Evolutionary conservation across 768 basidiomycete genomes (phyloP), one percentile per base, ranked within the genome.

Genomic region (Dioszegia crocea): DNA sequence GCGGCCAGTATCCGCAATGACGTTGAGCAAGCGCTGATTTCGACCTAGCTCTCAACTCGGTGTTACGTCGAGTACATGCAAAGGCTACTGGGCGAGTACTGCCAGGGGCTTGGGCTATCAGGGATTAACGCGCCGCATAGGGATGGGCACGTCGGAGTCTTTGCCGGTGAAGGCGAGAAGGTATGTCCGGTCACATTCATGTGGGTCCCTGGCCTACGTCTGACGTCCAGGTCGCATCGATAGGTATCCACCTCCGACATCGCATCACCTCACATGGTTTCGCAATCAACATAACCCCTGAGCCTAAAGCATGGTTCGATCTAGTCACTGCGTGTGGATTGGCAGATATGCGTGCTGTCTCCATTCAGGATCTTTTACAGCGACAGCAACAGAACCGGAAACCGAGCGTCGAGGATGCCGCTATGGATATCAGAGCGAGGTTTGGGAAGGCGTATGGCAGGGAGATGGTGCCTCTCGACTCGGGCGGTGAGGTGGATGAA

Each of bases 261-360:
- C 84, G 94, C 43, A 82, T 99, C 56, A 94, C 96, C 43, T 88
- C 86, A 24, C 96, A 99, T 74, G 96, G 96, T 1, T 96, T 99
- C 78, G 84, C 92, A 1, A 79, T 97, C 73, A 99, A 99, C 76
- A 80, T 97, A 59, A 90, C 91, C 0, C 77, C 76, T 27, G 87
- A 96, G 63, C 91, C 91, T 3, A 73, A 85, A 24, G 63, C 79
- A 23, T 98, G 94, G 94, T 97, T 99, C 72, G 81, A 88, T 67
- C 80, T 83, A 57, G 83, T 98, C 50, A 84, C 94, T 4, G 96
- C 94, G 1, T 99, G 96, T 76, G 96, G 96, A 2, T 79, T 97
- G 47, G 82, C 81, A 10, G 87, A 89, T 59, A 91, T 98, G 39
- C 83, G 80, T 54, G 90, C 92, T 0, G 86, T 85, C 0, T 87